Percentiles rank a stretch among this genome's conserved stretches.
phyloP scores from a whole-genome alignment of 345 rosid species.

The Boechera divaricarpa region DNA sequence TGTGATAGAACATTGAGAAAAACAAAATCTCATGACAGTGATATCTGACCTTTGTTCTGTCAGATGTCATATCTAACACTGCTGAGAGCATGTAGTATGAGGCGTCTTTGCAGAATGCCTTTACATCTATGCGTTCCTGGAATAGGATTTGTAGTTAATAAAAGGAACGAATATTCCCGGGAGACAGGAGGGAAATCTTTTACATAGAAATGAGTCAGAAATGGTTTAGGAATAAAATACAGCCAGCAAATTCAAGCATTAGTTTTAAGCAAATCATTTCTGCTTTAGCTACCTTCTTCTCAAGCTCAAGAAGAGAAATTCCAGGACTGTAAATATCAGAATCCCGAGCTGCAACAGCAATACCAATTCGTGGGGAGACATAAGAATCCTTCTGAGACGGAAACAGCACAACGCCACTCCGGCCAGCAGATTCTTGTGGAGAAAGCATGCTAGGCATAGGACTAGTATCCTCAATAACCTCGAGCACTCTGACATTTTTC shows the following conservation, averaged over 20 bases:
- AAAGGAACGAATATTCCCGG: background rate
- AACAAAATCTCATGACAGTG: constrained; percentile 21
- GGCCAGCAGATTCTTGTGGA: constrained; percentile 85
- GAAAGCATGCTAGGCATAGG: constrained; percentile 96
- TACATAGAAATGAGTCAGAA: constrained; percentile 13
- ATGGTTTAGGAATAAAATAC: constrained; percentile 13
- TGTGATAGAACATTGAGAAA: constrained; percentile 27
- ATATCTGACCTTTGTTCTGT: constrained; percentile 87
- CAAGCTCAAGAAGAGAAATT: constrained; percentile 93
- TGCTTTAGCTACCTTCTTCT: constrained; percentile 70
- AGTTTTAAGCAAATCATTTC: constrained; percentile 15
- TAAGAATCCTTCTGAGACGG: constrained; percentile 85
- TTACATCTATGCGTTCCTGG: constrained; percentile 92
- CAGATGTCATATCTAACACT: constrained; percentile 80
- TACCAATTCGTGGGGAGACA: constrained; percentile 77
- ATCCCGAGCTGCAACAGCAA: constrained; percentile 77
- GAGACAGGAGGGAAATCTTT: constrained; percentile 11
- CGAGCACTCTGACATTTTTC: constrained; percentile 77
- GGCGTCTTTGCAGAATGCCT: constrained; percentile 78
- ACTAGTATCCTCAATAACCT: constrained; percentile 85
- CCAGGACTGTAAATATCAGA: constrained; percentile 89
- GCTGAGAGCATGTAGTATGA: constrained; percentile 92
- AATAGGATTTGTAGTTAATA: constrained; percentile 37
- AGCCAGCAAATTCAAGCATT: constrained; percentile 18
- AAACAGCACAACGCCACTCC: constrained; percentile 69